Percentiles rank a stretch among this genome's conserved stretches.
These are phyloP conservation scores for Neocatenulostroma microsporum DNA, from an alignment of 2,329 filamentous ascomycete species.

Conservation along the genomic window DNA sequence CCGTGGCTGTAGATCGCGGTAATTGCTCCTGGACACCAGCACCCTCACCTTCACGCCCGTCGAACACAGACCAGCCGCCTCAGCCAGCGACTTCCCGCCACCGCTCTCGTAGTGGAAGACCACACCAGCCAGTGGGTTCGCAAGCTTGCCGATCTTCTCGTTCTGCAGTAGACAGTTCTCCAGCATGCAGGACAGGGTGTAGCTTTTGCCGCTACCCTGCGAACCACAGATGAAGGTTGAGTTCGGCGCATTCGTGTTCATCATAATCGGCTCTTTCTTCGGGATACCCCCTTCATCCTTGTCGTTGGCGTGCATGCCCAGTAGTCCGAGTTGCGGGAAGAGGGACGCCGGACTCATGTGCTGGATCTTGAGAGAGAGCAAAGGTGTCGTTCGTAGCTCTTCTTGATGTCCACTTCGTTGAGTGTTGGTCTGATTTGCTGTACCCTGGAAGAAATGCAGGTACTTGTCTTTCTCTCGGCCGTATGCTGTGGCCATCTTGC, in stretches of 20 bases:
- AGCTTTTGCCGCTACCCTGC: constrained; percentile 56
- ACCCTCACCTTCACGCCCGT: constrained; percentile 42
- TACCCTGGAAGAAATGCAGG: background rate
- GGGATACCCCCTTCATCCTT: constrained; percentile 7
- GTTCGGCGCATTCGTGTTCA: constrained; percentile 49
- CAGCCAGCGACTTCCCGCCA: constrained; percentile 44
- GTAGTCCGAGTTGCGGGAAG: constrained; percentile 21
- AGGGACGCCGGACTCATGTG: constrained; percentile 3
- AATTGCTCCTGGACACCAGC: constrained; percentile 46
- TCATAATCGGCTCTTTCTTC: constrained; percentile 30
- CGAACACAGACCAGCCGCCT: constrained; percentile 50
- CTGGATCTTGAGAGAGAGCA: constrained; percentile 21
- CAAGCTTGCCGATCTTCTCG: constrained; percentile 36
- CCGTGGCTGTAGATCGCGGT: constrained; percentile 32
- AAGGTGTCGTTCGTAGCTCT: constrained; percentile 19
- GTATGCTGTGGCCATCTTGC: constrained; percentile 4
- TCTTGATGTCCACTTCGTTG: constrained; percentile 5
- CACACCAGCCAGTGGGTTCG: constrained; percentile 37
- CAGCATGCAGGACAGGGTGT: constrained; percentile 52
- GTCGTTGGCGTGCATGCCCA: constrained; percentile 19
- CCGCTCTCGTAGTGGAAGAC: constrained; percentile 52
- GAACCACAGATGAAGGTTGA: constrained; percentile 57
- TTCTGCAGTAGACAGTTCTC: constrained; percentile 50
- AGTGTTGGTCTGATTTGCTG: too few relatives aligned
- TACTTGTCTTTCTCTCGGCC: constrained; percentile 3